Evolutionary conservation across 2,329 filamentous ascomycete genomes (phyloP).

Genomic region (Clonostachys rhizophaga): DNA sequence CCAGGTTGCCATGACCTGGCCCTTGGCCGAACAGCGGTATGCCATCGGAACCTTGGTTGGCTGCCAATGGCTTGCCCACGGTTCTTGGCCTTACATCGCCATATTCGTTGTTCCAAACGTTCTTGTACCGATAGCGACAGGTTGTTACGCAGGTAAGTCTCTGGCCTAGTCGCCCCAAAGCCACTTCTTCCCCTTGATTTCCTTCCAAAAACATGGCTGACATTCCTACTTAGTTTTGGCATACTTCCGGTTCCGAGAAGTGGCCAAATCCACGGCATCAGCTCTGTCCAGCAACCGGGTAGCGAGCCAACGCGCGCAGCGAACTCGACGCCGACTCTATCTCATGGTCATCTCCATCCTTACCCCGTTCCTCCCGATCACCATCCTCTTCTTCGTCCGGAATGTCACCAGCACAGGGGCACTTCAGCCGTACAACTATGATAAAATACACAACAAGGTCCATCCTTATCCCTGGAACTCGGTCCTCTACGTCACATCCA

Average conservation of each 20-base stretch:
- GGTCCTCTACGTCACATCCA: slow-evolving; percentile 38
- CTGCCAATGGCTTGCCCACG: slow-evolving; percentile 36
- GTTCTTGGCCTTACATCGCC: slow-evolving; percentile 40
- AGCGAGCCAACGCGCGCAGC: slow-evolving; percentile 34
- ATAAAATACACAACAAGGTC: slow-evolving; percentile 29
- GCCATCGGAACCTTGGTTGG: slow-evolving; percentile 43
- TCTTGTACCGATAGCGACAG: slow-evolving; percentile 34
- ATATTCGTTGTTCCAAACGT: slow-evolving; percentile 42
- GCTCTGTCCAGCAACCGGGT: slow-evolving; percentile 32
- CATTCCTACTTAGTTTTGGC: slow-evolving; percentile 30
- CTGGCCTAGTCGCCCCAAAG: background rate
- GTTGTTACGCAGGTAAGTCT: slow-evolving; percentile 42
- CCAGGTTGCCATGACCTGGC: slow-evolving; percentile 42
- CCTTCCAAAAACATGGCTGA: background rate
- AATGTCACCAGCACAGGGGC: slow-evolving; percentile 29
- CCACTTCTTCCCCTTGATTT: background rate
- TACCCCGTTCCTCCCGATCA: slow-evolving; percentile 44
- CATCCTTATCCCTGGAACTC: slow-evolving; percentile 37
- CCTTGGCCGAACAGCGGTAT: slow-evolving; percentile 42
- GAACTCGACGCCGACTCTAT: slow-evolving; percentile 48
- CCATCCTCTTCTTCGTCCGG: slow-evolving; percentile 28
- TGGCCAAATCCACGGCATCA: slow-evolving; percentile 32
- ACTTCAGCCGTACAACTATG: slow-evolving; percentile 31
- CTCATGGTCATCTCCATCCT: slow-evolving; percentile 49
- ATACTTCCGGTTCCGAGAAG: slow-evolving; percentile 39